Base-by-base conservation (phyloP, 176 grass and related monocot species). In the Zea mays region DNA sequence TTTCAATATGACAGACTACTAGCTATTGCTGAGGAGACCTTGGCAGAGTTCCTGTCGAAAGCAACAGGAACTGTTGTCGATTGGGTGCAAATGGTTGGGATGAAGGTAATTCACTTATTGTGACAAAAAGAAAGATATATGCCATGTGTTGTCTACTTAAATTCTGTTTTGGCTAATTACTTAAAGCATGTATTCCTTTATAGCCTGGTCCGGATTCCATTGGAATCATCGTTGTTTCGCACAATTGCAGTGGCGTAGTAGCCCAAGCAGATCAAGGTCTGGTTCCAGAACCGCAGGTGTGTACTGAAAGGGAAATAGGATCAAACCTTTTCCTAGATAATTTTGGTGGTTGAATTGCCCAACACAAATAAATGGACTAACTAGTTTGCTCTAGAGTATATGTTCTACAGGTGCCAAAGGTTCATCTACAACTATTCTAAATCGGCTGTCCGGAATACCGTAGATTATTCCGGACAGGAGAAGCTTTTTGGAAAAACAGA, bases 191-290 rank as follows among this genome's bases (percentile, higher is more conserved):
- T 7, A 58, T 85, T 89, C 57, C 50, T 54, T 73, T 90, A 69
- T 77, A 99, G 96, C 96, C 96, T 96, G 96, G 96, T 99, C 96
- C 96, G 90, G 92, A 99, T 99, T 99, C 96, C 90, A 96, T 99
- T 85, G 92, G 96, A 96, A 96, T 99, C 90, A 91, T 99, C 61
- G 96, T 92, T 92, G 90, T 99, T 93, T 99, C 96, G 63, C 96
- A 99, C 92, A 96, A 93, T 86, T 99, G 96, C 75, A 91, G 86
- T 99, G 96, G 96, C 52, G 88, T 99, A 81, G 96, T 92, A 90
- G 92, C 92, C 20, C 90, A 27, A 27, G 27, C 27, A 27, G 27
- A 27, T 27, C 27, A 27, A 27, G 27, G 0, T 27, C 27, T 27
- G 27, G 27, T 27, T 27, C 27, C 27, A 27, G 1, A 27, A 27